phyloP scores from a whole-genome alignment of 208 protist genomes.

The Crithidia expoeki region DNA sequence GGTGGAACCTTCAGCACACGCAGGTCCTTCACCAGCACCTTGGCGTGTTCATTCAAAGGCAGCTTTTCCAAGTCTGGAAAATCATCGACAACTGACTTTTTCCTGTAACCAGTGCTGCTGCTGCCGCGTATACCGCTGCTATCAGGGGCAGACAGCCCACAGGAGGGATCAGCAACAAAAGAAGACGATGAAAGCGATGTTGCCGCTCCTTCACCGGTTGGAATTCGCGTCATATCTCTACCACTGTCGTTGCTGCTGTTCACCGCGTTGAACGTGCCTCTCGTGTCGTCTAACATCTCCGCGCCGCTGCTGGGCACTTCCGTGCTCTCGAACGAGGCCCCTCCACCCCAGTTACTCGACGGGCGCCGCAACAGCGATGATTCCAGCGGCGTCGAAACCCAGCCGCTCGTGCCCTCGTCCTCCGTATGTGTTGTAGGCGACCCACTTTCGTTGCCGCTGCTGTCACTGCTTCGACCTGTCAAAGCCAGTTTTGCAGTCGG shows the following conservation, averaged over 20 bases:
- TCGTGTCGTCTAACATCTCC: neutral
- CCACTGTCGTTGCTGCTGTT: neutral
- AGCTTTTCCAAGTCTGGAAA: conserved; percentile 12
- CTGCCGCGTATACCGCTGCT: neutral
- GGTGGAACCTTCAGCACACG: conserved; percentile 81
- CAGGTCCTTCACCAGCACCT: conserved; percentile 86
- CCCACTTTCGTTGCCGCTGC: conserved; percentile 7
- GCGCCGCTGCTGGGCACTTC: conserved; percentile 1
- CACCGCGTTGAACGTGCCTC: neutral
- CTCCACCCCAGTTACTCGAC: conserved; percentile 1
- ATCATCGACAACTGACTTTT: neutral
- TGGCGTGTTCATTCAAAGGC: conserved; percentile 49
- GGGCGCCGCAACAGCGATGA: neutral
- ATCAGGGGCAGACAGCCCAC: too few relatives aligned
- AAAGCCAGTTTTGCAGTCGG: too few relatives aligned
- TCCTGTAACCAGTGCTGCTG: neutral
- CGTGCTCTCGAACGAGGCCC: conserved; percentile 10
- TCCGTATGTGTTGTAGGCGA: neutral
- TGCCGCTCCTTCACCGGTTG: too few relatives aligned
- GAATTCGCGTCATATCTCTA: too few relatives aligned
- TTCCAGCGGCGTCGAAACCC: neutral
- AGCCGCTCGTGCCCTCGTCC: neutral
- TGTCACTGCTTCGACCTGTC: neutral
- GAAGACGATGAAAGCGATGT: too few relatives aligned
- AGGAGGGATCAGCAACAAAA: too few relatives aligned